These are phyloP conservation scores for Penicillium fimorum DNA, from an alignment of 495 filamentous ascomycete genomes.

Conservation along the genomic window DNA sequence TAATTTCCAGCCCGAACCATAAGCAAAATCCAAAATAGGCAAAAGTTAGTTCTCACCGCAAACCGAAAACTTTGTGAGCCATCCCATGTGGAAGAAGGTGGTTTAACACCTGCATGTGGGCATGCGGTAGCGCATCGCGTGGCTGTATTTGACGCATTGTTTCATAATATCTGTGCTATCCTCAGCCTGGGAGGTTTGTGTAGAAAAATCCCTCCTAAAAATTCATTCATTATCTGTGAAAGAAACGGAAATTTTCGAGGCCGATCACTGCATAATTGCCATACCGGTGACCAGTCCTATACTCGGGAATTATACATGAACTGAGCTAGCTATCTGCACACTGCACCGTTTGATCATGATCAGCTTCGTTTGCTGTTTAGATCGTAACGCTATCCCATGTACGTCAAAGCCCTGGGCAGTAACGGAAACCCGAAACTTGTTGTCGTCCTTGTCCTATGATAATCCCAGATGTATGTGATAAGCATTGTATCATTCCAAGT, in stretches of 20 bases:
- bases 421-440: neutral
- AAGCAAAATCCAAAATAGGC: neutral
- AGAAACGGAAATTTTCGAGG: neutral
- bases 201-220: neutral
- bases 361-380: neutral
- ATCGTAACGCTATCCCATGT: neutral
- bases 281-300: neutral
- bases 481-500: neutral
- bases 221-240: neutral
- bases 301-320: neutral
- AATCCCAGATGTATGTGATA: neutral
- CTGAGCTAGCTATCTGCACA: neutral
- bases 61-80: conserved; percentile 22
- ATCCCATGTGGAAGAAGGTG: conserved; percentile 20
- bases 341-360: neutral
- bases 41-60: conserved; percentile 6
- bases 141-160: conserved; percentile 23
- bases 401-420: conserved; percentile 2
- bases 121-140: conserved; percentile 25
- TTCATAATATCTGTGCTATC: conserved; percentile 20
- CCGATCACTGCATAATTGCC: conserved; percentile 12
- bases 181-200: neutral
- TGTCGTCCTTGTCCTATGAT: neutral
- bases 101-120: conserved; percentile 18
- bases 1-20: conserved; percentile 1